phyloP scores from a whole-genome alignment of 305 asterid species.

The Solanum hybrid region DNA sequence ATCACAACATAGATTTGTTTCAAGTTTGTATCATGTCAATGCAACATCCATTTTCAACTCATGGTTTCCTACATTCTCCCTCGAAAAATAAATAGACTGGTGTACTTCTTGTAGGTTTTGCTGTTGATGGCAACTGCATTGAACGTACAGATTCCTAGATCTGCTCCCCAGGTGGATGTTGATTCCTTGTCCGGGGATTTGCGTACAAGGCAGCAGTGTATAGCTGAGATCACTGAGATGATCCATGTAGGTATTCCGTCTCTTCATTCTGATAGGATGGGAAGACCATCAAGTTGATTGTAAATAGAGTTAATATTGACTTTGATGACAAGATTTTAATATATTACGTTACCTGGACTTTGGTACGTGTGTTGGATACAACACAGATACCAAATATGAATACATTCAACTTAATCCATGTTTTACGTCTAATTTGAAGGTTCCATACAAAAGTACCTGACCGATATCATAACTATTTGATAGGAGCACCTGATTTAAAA shows the following conservation, averaged over 20 bases:
- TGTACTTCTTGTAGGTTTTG: conserved; percentile 48
- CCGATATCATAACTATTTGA: background rate
- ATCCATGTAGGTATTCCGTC: conserved; percentile 62
- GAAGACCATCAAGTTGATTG: background rate
- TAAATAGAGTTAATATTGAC: background rate
- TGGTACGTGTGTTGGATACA: background rate
- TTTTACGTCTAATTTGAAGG: background rate
- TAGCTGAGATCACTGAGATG: conserved; percentile 97
- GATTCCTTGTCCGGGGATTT: conserved; percentile 43
- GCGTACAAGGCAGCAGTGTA: conserved; percentile 75
- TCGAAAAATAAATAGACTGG: background rate
- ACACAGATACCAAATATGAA: background rate
- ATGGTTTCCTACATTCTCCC: background rate
- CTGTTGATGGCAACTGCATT: conserved; percentile 97
- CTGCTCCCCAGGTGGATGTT: conserved; percentile 30
- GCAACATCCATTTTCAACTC: background rate
- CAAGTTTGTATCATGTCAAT: background rate
- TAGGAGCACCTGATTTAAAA: background rate
- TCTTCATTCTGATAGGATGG: background rate
- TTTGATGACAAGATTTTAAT: background rate
- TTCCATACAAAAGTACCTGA: background rate
- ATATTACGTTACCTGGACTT: background rate
- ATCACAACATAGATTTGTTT: background rate
- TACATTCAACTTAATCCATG: background rate
- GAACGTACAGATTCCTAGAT: conserved; percentile 42